Base-by-base conservation (phyloP, 441 rosid genomes). In the Pelargonium australe region DNA sequence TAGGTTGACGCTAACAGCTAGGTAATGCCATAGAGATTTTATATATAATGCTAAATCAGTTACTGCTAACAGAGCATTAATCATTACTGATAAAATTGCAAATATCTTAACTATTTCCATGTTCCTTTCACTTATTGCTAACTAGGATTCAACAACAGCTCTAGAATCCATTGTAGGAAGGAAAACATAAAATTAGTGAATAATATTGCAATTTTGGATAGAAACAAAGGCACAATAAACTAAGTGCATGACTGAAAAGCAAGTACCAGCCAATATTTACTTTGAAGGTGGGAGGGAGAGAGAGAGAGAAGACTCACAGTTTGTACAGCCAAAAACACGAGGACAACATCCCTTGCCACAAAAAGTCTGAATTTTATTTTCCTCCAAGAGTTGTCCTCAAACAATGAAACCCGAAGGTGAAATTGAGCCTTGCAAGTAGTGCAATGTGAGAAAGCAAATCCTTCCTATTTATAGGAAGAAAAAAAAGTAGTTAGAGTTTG, bases 351-450 rank as follows among this genome's bases (percentile, higher is more conserved):
- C 73, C 97, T 91, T 0, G 99, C 92, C 43, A 94, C 99, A 75
- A 94, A 94, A 71, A 94, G 82, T 77, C 99, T 88, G 79, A 93
- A 93, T 76, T 90, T 93, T 57, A 83, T 74, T 84, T 84, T 89
- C 60, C 89, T 95, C 96, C 99, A 91, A 19, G 96, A 84, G 73
- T 83, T 89, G 72, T 87, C 97, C 78, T 94, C 96, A 78, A 86
- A 85, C 9, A 81, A 72, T 61, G 81, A 86, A 65, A 87, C 85
- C n/a, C 77, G 87, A 37, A 91, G 87, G 73, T 89, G 97, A 82
- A 87, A 94, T 68, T 88, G 97, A 0, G 99, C 97, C 77, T 89
- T 91, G 72, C 99, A 94, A 31, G 99, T 94, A 2, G 94, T 87
- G 75, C 99, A 91, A 67, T 91, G 95, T 7, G 97, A 91, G 75